Conservation (phyloP, 345 rosid genomes). For the Salix purpurea region DNA sequence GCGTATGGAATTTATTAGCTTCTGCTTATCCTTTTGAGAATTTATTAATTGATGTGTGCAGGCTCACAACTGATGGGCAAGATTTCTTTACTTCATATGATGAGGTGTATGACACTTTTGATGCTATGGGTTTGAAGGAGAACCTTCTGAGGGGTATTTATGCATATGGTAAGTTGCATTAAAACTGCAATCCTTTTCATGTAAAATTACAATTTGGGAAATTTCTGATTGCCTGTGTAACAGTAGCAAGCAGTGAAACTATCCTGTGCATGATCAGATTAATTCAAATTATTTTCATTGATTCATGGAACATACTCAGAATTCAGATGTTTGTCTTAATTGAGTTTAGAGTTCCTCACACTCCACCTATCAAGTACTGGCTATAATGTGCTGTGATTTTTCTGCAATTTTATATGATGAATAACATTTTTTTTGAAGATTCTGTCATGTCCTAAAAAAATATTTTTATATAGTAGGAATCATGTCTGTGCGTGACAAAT, state of each 20-base stretch:
- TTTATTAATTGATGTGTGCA: slow-evolving; percentile 18
- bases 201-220: neutral
- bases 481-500: neutral
- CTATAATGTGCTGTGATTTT: neutral
- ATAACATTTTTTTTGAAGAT: neutral
- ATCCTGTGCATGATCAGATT: neutral
- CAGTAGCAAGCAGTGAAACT: no score
- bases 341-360: neutral
- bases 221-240: neutral
- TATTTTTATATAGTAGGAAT: neutral
- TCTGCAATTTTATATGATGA: neutral
- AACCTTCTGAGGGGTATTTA: slow-evolving; percentile 83
- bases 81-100: slow-evolving; percentile 73
- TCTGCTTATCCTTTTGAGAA: neutral
- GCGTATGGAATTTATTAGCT: neutral
- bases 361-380: neutral
- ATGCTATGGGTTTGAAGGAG: slow-evolving; percentile 65
- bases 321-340: neutral
- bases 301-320: neutral
- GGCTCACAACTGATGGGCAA: slow-evolving; percentile 46
- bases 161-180: slow-evolving; percentile 60
- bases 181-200: neutral
- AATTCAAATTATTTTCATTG: neutral
- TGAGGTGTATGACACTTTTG: slow-evolving; percentile 75
- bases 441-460: neutral